These are phyloP conservation scores for Tulasnella sp. DNA, from an alignment of 768 basidiomycete species.

Conservation along the genomic window DNA sequence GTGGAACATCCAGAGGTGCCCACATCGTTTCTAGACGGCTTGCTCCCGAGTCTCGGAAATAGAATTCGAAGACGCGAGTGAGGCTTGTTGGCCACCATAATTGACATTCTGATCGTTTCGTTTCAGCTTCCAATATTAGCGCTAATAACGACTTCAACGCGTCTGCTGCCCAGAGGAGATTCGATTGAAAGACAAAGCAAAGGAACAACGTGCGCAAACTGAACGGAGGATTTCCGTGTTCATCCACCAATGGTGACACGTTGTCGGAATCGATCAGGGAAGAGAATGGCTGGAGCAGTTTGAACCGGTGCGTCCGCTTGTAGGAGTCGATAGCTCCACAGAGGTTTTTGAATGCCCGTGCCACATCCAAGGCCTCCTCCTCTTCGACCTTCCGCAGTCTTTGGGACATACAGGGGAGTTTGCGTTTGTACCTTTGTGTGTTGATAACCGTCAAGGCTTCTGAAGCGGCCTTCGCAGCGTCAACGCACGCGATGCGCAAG, in stretches of 20 bases:
- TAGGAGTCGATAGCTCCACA: slow-evolving; percentile 27
- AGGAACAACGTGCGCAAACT: slow-evolving; percentile 36
- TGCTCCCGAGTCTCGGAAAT: background rate
- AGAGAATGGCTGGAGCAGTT: slow-evolving; percentile 36
- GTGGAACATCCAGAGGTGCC: background rate
- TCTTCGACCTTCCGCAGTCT: slow-evolving; percentile 14
- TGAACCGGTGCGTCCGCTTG: slow-evolving; percentile 26
- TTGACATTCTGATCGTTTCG: slow-evolving; percentile 30
- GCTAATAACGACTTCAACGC: slow-evolving; percentile 31
- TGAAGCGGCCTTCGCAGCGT: slow-evolving; percentile 24
- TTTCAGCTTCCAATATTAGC: slow-evolving; percentile 28
- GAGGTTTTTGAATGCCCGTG: slow-evolving; percentile 23
- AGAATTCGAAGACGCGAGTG: background rate
- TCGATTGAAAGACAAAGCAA: slow-evolving; percentile 40
- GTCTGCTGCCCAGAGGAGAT: slow-evolving; percentile 32
- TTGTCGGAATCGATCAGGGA: slow-evolving; percentile 26
- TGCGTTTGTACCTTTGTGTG: slow-evolving; percentile 26
- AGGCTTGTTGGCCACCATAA: slow-evolving; percentile 44
- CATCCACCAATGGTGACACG: slow-evolving; percentile 21
- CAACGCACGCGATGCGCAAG: slow-evolving; percentile 27
- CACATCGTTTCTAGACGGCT: slow-evolving; percentile 20
- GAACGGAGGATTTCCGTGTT: slow-evolving; percentile 7
- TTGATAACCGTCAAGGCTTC: slow-evolving; percentile 28
- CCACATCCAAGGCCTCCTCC: slow-evolving; percentile 22
- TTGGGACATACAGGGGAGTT: background rate